Evolutionary conservation across 192 early-diverging fungal genomes (phyloP), one percentile per base, ranked within the genome.

Genomic region (Backusella westeae): DNA sequence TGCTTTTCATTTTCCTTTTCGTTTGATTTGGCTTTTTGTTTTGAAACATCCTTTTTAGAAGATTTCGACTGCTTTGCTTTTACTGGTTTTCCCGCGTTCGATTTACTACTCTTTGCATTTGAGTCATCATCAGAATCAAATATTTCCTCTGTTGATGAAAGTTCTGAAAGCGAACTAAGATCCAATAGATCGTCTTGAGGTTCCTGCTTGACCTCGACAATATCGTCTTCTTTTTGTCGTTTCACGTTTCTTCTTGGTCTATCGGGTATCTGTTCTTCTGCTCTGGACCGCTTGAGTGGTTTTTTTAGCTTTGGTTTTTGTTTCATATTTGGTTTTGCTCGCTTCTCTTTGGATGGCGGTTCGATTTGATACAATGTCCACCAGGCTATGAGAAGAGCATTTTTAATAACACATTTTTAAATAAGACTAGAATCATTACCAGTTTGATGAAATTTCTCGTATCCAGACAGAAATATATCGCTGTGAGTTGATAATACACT

Each of bases 401-500:
- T 26, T 65, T 56, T 66, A 78, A 44, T 44, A 5, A 5, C 15
- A 44, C 10, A 9, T 9, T 39, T 39, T 39, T 9, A 39, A 39
- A 39, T 39, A 39, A 39, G 32, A 12, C 10, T 59, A 32, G 71
- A 78, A 32, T 69, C 0, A 44, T 84, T 91, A 83, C 94, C 93
- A 72, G 91, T 85, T 70, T 92, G 88, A 56, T 89, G 86, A 23
- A 87, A 88, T 19, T 89, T 89, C 23, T 91, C 92, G 35, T 91
- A 86, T 36, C 95, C 95, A 8, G 94, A 94, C 19, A 85, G 75
- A 67, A 96, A 96, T 53, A 92, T 84, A 23, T 86, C 79, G 14
- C 84, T 86, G n/a, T 95, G 92, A 9, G 93, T 94, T 5, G 94
- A 96, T 26, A 96, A 75, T 34, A 90, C 89, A 66, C 93, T 94